Evolutionary conservation across 1,139 yeast genomes (phyloP).

Genomic region (Candida anutae): DNA sequence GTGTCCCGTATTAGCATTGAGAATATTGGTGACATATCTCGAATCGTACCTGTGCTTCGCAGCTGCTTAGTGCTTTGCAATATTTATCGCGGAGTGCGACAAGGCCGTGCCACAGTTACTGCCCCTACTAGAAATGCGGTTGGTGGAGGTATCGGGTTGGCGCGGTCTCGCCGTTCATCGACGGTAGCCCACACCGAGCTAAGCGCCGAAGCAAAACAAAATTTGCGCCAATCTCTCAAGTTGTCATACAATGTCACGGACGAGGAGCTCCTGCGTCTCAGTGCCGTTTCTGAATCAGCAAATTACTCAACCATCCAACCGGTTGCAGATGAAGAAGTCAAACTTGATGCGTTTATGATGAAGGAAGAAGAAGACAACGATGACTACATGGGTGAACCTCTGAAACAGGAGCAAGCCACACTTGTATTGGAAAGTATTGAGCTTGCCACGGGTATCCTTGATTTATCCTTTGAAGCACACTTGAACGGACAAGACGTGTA

Average conservation of each 20-base stretch:
- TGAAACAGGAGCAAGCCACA: constrained; percentile 7
- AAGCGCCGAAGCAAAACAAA: constrained; percentile 18
- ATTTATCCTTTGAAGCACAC: not conserved
- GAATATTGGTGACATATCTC: constrained; percentile 17
- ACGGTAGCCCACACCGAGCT: constrained; percentile 6
- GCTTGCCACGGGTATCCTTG: no score
- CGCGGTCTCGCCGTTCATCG: not conserved
- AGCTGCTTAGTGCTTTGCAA: constrained; percentile 24
- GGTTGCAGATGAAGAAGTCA: constrained; percentile 11
- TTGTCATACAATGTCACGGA: constrained; percentile 31
- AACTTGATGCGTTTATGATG: constrained; percentile 17
- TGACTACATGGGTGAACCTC: no score
- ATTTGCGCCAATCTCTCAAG: constrained; percentile 29
- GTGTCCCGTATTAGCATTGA: constrained; percentile 16
- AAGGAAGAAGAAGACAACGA: constrained; percentile 7
- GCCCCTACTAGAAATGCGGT: not conserved
- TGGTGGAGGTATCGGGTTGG: not conserved
- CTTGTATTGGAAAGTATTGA: no score
- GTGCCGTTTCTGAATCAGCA: constrained; percentile 19
- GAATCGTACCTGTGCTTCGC: constrained; percentile 22
- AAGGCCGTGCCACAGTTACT: no score
- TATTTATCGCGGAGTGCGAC: constrained; percentile 6
- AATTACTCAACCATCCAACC: constrained; percentile 14
- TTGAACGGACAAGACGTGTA: constrained; percentile 14
- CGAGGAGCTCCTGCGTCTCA: constrained; percentile 32